Base-by-base conservation (phyloP, 352 stramenopile species). In the Globisporangium lucens region DNA sequence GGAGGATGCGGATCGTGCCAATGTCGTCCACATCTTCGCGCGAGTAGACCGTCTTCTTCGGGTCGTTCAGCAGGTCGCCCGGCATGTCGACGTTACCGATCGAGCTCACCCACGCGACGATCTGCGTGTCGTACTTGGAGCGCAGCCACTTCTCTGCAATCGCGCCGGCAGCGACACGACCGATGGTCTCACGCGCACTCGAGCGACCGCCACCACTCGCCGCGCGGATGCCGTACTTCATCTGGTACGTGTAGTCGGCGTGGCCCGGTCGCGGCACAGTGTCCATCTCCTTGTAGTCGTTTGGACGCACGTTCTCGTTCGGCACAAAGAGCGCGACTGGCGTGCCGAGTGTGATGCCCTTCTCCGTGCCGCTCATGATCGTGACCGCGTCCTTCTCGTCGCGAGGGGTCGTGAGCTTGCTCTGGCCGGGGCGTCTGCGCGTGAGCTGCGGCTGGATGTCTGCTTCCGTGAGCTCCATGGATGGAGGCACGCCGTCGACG, bases 191-290 rank as follows among this genome's bases (percentile, higher is more conserved):
- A 15, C 98, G 89, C 12, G 98, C 98, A 56, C 91, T 98, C 33
- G 90, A 94, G 30, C 98, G 92, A 47, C 98, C 98, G 59, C 98
- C 98, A 56, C 98, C 98, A 52, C 95, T 98, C 70, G 98, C 95
- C 9, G 97, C 97, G 57, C 97, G 92, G 53, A 98, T 98, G 68
- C 98, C 98, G 77, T 99, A 99, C 80, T 99, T 99, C 79, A 98
- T 96, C 89, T 99, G 97, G 81, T 99, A 99, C 65, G 97, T 99
- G 63, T 98, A 98, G 84, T 99, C 98, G 9, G 98, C 97, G 79
- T 99, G 98, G 30, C 90, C 96, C 12, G 97, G 97, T 35, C 89
- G 87, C 13, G 89, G 89, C 29, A 96, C 87, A 4, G 91, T 79
- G 66, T 87, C 94, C 95, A 99, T 99, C 66, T 98, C 97, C 77